Evolutionary conservation across 176 grass and related monocot species (phyloP), one percentile per base, ranked within the genome.

Genomic region (Carex parvula): DNA sequence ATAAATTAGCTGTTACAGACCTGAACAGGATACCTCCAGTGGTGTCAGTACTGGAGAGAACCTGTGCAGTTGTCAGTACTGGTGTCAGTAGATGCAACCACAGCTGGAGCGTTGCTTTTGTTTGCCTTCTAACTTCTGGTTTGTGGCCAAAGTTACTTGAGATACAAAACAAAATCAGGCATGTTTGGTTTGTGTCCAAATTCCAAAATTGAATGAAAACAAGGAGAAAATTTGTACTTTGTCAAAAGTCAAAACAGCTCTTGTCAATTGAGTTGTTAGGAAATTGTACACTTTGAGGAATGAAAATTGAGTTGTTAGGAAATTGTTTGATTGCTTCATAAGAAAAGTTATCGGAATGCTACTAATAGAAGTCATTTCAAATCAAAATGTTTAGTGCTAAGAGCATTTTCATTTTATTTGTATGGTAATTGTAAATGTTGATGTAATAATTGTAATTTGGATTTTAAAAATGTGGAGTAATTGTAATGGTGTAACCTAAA

Each of bases 81-180:
- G 26, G 26, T 26, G 26, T 26, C 26, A 26, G 46, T 17, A 77
- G 50, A 77, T 77, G 32, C 24, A 33, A 56, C 50, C 24, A 30
- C 11, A 56, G 48, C 48, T 77, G 50, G 72, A 76, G 22, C 0
- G 6, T 55, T 55, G 72, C 11, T 76, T 76, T 76, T 52, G 48
- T 76, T 76, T 76, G 20, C 72, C 16, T 54, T 29, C 29, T 53
- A 55, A 13, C 2, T 55, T 70, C 6, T 32, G 50, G 50, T 55
- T 77, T 77, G 11, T 62, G 58, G 17, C 13, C 58, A 13, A n/a
- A 80, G 78, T 80, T 61, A 41, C 57, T 81, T 81, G 57, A 63
- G 57, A 81, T 81, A 32, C 59, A 60, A 41, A 81, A 61, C 32
- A 12, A 81, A n/a, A 15, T 24, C 21, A 81, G 37, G 5, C 79